These are phyloP conservation scores for Erythrophleum fordii DNA, from an alignment of 306 rosid genomes.

Conservation along the genomic window DNA sequence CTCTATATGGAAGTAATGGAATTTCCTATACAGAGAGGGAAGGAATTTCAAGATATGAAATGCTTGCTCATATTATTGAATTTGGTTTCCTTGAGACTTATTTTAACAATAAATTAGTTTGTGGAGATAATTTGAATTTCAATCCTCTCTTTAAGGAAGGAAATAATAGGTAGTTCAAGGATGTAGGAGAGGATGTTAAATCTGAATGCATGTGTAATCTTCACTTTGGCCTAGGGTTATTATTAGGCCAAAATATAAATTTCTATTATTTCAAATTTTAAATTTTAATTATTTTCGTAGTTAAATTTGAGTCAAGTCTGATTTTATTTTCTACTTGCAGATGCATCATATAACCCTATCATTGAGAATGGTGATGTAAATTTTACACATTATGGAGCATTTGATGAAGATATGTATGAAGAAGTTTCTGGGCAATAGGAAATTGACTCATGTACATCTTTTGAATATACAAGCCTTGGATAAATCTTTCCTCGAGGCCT, in stretches of 20 bases:
- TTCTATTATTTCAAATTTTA: constrained; percentile 4
- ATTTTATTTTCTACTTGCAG: constrained; percentile 63
- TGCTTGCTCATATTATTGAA: constrained; percentile 44
- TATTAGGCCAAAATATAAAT: constrained; percentile 22
- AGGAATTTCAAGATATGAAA: constrained; percentile 46
- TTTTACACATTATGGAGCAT: constrained; percentile 40
- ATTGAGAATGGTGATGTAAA: constrained; percentile 46
- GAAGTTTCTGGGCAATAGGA: constrained; percentile 53
- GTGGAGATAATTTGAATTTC: constrained; percentile 43
- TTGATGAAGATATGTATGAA: constrained; percentile 45
- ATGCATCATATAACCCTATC: constrained; percentile 54
- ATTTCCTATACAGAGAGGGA: constrained; percentile 44
- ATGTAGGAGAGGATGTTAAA: constrained; percentile 50
- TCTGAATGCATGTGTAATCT: constrained; percentile 51
- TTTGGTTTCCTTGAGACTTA: constrained; percentile 50
- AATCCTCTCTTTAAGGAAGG: constrained; percentile 42
- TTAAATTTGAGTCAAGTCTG: constrained; percentile 33
- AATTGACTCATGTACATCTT: constrained; percentile 60
- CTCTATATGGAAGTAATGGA: constrained; percentile 46
- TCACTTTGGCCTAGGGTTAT: constrained; percentile 6
- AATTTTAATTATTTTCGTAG: constrained; percentile 30
- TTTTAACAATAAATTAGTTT: constrained; percentile 36
- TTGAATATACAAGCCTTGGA: constrained; percentile 44
- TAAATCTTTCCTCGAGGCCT: constrained; percentile 45
- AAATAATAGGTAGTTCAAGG: constrained; percentile 43